Percentiles rank a stretch among this genome's conserved stretches.
Evolutionary conservation across 2,329 filamentous ascomycete genomes (phyloP).

Genomic region (Sarocladiaceae sp.): DNA sequence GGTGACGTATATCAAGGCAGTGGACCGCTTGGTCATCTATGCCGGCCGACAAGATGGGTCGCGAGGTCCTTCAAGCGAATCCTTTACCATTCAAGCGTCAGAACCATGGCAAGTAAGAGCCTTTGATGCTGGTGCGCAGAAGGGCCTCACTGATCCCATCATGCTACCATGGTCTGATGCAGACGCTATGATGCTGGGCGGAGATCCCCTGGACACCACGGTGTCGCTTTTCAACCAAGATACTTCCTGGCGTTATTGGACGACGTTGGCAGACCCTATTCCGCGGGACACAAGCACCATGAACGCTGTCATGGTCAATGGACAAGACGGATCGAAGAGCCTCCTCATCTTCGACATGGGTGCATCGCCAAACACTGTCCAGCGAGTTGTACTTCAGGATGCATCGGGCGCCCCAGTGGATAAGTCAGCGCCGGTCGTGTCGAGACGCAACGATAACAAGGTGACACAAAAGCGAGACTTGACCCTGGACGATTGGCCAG

Average conservation of each 20-base stretch:
- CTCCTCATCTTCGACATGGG: conserved; percentile 74
- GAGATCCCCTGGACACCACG: conserved; percentile 50
- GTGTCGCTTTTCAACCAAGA: conserved; percentile 65
- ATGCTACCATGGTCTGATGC: conserved; percentile 68
- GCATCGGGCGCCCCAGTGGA: conserved; percentile 48
- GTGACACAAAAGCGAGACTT: conserved; percentile 33
- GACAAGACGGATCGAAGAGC: conserved; percentile 70
- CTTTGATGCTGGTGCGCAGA: not conserved
- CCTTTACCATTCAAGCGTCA: conserved; percentile 64
- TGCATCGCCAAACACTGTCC: conserved; percentile 67
- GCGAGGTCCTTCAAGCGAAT: conserved; percentile 57
- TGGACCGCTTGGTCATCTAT: conserved; percentile 71
- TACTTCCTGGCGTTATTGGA: conserved; percentile 58
- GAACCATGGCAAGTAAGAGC: conserved; percentile 45
- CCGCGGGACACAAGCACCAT: conserved; percentile 49
- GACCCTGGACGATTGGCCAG: conserved; percentile 61
- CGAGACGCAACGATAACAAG: not conserved
- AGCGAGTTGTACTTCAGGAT: conserved; percentile 60
- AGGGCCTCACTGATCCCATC: conserved; percentile 55
- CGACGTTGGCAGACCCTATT: conserved; percentile 55
- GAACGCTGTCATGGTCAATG: conserved; percentile 60
- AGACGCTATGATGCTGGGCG: conserved; percentile 69
- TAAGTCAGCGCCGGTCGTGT: conserved; percentile 36
- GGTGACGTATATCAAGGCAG: conserved; percentile 64
- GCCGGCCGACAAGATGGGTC: conserved; percentile 63